Conservation (phyloP, 2,329 filamentous ascomycete species). For the Penicillium psychrosexuale region DNA sequence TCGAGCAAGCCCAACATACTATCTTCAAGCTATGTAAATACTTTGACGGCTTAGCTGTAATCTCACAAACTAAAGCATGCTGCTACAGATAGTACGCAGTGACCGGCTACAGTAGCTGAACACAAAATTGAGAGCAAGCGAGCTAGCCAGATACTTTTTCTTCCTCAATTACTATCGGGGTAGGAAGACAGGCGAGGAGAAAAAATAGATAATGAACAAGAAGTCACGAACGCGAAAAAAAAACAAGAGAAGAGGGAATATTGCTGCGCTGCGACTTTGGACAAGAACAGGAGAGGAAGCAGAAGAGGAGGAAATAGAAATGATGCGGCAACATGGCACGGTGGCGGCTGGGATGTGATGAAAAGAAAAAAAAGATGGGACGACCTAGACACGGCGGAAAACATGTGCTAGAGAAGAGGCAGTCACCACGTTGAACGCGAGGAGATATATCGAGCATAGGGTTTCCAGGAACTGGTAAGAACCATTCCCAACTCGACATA, state of each 20-base stretch:
- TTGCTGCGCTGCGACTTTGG: conserved; percentile 41
- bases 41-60: neutral
- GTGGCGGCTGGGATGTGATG: conserved; percentile 12
- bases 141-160: conserved; percentile 24
- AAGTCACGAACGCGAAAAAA: conserved; percentile 24
- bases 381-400: conserved; percentile 7
- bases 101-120: neutral
- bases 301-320: conserved; percentile 21
- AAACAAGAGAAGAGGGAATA: conserved; percentile 40
- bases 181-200: conserved; percentile 28
- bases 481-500: neutral
- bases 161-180: conserved; percentile 34
- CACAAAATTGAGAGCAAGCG: neutral
- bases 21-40: neutral
- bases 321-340: conserved; percentile 25
- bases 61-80: neutral
- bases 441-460: neutral
- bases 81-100: neutral
- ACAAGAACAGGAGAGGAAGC: conserved; percentile 26
- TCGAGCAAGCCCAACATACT: neutral
- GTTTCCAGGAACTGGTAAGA: neutral
- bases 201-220: conserved; percentile 24
- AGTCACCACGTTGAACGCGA: conserved; percentile 12
- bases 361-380: conserved; percentile 14
- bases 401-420: conserved; percentile 1